phyloP scores from a whole-genome alignment of 1,284 basidiomycete species.

The Cerioporus squamosus region DNA sequence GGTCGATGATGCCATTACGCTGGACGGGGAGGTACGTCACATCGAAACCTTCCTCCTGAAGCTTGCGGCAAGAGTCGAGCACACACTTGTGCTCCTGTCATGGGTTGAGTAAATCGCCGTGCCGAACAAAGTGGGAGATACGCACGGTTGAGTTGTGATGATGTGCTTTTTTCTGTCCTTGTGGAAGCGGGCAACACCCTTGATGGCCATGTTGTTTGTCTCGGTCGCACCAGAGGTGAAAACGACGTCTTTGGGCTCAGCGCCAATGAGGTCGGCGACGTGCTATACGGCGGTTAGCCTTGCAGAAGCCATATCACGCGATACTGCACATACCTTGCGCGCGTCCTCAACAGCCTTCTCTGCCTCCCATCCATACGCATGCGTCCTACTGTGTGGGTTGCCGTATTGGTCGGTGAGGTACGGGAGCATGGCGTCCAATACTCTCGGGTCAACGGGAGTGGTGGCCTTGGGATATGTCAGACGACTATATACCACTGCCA shows the following conservation, averaged over 20 bases:
- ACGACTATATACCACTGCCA: background rate
- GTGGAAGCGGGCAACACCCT: conserved; percentile 95
- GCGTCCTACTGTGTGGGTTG: conserved; percentile 97
- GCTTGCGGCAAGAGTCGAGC: conserved; percentile 94
- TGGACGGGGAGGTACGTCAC: conserved; percentile 97
- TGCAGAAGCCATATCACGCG: background rate
- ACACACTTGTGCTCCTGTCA: conserved; percentile 98
- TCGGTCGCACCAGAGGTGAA: conserved; percentile 99
- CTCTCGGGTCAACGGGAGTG: conserved; percentile 96
- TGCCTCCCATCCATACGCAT: conserved; percentile 99
- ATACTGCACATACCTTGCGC: conserved; percentile 62
- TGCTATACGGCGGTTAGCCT: conserved; percentile 51
- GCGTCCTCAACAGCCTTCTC: conserved; percentile 94
- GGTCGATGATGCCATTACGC: conserved; percentile 77
- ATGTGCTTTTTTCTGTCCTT: conserved; percentile 90
- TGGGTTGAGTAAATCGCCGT: background rate
- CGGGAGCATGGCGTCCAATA: conserved; percentile 97
- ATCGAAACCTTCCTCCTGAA: conserved; percentile 97
- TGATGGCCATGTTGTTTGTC: conserved; percentile 98
- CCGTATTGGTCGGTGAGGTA: conserved; percentile 97
- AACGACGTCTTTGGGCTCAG: conserved; percentile 94
- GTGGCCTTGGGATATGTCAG: conserved; percentile 72
- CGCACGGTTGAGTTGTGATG: conserved; percentile 90
- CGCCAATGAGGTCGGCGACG: conserved; percentile 91
- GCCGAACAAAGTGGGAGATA: conserved; percentile 12